Evolutionary conservation across 2,329 filamentous ascomycete genomes (phyloP).

Genomic region (Fusarium ramigenum): DNA sequence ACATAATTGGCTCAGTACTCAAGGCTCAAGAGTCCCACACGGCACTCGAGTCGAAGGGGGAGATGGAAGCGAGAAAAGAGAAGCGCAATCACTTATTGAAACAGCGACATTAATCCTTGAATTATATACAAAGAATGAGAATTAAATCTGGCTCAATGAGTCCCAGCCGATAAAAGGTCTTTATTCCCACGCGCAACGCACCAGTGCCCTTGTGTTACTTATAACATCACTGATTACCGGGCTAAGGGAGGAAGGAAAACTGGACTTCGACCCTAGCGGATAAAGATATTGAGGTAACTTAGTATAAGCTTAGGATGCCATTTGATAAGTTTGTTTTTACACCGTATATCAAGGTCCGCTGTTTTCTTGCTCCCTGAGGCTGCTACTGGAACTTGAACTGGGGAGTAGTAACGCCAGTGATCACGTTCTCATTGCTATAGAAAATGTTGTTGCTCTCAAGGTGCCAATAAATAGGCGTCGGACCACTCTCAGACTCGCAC

Average conservation of each 20-base stretch:
- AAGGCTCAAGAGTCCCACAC: not conserved
- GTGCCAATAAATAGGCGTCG: not conserved
- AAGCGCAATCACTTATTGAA: not conserved
- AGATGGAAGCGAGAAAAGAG: not conserved
- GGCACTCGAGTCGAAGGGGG: too few species aligned
- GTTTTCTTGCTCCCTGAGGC: too few species aligned
- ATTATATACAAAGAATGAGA: not conserved
- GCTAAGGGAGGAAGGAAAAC: too few species aligned
- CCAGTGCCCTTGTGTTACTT: too few species aligned
- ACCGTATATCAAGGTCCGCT: too few species aligned
- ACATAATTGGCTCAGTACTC: rapidly evolving
- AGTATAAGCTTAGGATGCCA: too few species aligned
- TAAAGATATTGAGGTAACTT: too few species aligned
- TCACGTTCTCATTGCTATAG: not conserved
- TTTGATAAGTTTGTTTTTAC: too few species aligned
- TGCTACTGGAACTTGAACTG: not conserved
- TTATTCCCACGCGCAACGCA: too few species aligned
- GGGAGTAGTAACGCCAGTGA: not conserved
- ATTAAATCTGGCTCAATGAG: not conserved
- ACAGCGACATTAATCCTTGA: too few species aligned
- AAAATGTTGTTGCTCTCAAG: not conserved
- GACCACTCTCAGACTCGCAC: not conserved
- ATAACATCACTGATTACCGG: not conserved
- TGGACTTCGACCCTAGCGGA: too few species aligned
- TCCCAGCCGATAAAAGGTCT: not conserved